phyloP scores from a whole-genome alignment of 495 filamentous ascomycete species.

The Sordaria brevicollis region DNA sequence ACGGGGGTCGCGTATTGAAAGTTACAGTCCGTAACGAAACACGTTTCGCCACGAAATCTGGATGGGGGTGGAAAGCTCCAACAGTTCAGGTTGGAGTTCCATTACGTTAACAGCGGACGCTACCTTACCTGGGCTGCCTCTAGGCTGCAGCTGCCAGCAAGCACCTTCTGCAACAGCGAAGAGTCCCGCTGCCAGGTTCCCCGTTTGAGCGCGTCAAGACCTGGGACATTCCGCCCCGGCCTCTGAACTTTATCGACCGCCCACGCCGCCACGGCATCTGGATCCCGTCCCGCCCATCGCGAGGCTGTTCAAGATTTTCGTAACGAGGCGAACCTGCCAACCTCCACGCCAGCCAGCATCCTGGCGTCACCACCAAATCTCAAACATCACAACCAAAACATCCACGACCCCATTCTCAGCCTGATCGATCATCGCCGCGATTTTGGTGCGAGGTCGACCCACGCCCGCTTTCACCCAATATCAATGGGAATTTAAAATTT shows the following conservation, averaged over 20 bases:
- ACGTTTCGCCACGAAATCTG: neutral
- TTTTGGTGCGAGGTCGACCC: constrained; percentile 5
- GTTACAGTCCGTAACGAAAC: neutral
- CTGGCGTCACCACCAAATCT: neutral
- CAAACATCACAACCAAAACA: neutral
- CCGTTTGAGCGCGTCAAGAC: neutral
- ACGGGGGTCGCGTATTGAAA: neutral
- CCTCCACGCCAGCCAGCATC: neutral
- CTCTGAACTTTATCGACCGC: neutral
- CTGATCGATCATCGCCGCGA: constrained; percentile 9
- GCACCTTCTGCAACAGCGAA: neutral
- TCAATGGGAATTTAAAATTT: constrained; percentile 8
- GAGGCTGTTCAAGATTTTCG: neutral
- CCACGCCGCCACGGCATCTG: neutral
- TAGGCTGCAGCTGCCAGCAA: neutral
- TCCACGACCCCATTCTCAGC: neutral
- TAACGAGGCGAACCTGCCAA: neutral
- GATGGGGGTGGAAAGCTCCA: too few species aligned
- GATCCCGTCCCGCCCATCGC: too few species aligned
- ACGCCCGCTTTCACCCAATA: neutral
- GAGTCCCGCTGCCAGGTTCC: neutral
- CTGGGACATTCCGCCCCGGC: neutral
- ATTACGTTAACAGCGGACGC: neutral
- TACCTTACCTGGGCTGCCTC: too few species aligned
- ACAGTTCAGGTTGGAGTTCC: too few species aligned